These are phyloP conservation scores for Mycena indigotica DNA, from an alignment of 768 basidiomycete species.

Conservation along the genomic window DNA sequence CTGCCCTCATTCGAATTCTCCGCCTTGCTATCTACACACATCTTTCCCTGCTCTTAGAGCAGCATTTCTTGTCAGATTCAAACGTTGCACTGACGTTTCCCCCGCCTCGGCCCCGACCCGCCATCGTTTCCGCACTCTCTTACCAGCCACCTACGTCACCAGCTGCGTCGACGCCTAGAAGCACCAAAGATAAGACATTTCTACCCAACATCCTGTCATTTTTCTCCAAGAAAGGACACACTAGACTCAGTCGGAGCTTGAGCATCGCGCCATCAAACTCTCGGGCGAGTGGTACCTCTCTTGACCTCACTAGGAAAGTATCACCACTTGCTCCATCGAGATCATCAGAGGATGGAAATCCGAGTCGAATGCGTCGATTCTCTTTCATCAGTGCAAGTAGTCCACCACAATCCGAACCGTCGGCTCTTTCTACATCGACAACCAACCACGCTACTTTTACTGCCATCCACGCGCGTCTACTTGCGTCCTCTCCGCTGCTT, in stretches of 20 bases:
- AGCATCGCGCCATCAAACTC: slow-evolving; percentile 15
- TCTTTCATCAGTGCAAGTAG: slow-evolving; percentile 39
- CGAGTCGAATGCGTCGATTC: slow-evolving; percentile 36
- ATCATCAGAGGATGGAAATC: slow-evolving; percentile 33
- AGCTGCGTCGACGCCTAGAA: not conserved
- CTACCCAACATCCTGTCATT: slow-evolving; percentile 46
- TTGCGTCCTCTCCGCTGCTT: slow-evolving; percentile 40
- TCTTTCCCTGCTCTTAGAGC: slow-evolving; percentile 63
- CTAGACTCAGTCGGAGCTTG: slow-evolving; percentile 25
- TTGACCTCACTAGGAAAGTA: slow-evolving; percentile 39
- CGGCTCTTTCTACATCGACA: slow-evolving; percentile 13
- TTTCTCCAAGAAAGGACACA: slow-evolving; percentile 37
- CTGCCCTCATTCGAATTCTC: slow-evolving; percentile 48
- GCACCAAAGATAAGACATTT: slow-evolving; percentile 31
- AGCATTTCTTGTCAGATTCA: slow-evolving; percentile 55
- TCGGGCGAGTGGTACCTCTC: slow-evolving; percentile 36
- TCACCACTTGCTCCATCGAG: slow-evolving; percentile 19
- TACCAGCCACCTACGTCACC: slow-evolving; percentile 27
- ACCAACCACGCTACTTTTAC: slow-evolving; percentile 39
- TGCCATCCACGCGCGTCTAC: slow-evolving; percentile 42
- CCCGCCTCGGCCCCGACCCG: slow-evolving; percentile 28
- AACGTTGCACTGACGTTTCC: slow-evolving; percentile 50
- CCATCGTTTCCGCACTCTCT: not conserved
- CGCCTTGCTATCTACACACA: slow-evolving; percentile 55
- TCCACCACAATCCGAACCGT: slow-evolving; percentile 17